Evolutionary conservation across 352 stramenopile genomes (phyloP).

Genomic region (Saprolegnia parasitica): DNA sequence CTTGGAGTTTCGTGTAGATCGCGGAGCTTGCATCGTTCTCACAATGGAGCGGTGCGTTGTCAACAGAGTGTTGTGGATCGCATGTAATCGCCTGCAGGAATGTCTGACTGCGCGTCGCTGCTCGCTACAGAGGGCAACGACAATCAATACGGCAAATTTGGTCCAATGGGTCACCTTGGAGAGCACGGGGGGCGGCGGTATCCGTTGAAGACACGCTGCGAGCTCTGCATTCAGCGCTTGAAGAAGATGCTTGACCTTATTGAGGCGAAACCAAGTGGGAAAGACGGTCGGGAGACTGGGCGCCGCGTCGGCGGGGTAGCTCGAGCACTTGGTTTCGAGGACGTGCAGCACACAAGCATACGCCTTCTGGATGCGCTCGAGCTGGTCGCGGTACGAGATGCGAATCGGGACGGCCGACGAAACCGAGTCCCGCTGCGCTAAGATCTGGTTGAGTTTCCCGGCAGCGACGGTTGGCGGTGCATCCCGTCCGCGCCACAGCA

Average conservation of each 20-base stretch:
- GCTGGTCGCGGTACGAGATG: constrained; percentile 24
- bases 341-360: constrained; percentile 19
- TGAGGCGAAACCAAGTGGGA: constrained; percentile 23
- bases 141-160: background rate
- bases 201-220: background rate
- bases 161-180: constrained; percentile 5
- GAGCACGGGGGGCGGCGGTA: constrained; percentile 17
- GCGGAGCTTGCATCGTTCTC: background rate
- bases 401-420: background rate
- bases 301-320: background rate
- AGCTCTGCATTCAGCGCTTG: constrained; percentile 18
- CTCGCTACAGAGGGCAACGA: background rate
- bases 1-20: constrained; percentile 15
- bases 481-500: background rate
- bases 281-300: constrained; percentile 14
- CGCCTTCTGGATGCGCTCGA: constrained; percentile 20
- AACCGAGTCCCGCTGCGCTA: constrained; percentile 8
- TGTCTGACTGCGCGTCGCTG: background rate
- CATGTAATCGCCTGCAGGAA: constrained; percentile 19
- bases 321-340: constrained; percentile 3
- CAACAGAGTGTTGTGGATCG: background rate
- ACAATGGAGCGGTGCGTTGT: constrained; percentile 7
- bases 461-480: background rate
- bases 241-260: constrained; percentile 26
- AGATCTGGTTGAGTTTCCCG: constrained; percentile 20